These are phyloP conservation scores for Tuber aestivum DNA, from an alignment of 495 filamentous ascomycete species.

Conservation along the genomic window DNA sequence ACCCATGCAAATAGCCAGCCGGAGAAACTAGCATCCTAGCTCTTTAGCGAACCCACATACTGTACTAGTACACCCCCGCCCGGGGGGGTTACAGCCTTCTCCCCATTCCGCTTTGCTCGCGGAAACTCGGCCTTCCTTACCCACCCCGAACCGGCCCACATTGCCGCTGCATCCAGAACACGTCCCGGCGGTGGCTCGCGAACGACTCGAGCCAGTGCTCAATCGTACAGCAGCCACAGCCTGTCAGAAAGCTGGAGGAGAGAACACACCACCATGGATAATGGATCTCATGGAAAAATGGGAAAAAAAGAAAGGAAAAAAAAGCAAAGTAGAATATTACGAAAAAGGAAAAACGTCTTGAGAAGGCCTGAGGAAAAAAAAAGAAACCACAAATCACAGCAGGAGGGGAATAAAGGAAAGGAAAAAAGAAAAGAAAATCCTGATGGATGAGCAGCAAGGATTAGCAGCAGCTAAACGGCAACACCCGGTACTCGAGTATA, in stretches of 20 bases:
- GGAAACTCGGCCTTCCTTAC: not conserved
- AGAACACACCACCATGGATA: not conserved
- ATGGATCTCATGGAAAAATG: not conserved
- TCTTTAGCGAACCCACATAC: not conserved
- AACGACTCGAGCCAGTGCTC: not conserved
- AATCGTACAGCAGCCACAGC: not conserved
- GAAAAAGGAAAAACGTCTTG: not conserved
- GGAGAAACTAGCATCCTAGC: not conserved
- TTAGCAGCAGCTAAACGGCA: not conserved
- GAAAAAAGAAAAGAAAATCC: not conserved
- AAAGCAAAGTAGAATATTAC: not conserved
- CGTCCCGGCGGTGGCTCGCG: not conserved
- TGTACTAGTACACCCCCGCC: no score
- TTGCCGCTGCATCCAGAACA: not conserved
- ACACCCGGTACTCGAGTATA: no score
- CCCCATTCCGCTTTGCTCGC: not conserved
- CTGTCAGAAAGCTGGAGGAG: not conserved
- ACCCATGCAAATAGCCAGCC: not conserved
- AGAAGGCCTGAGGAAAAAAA: not conserved
- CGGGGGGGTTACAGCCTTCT: not conserved
- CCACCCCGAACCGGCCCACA: not conserved
- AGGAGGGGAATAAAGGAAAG: not conserved
- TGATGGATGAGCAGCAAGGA: conserved; percentile 1
- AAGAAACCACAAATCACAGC: not conserved
- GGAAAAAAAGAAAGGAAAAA: not conserved